Evolutionary conservation across 371 early-diverging fungal species (phyloP).

Genomic region (Circinella minor): DNA sequence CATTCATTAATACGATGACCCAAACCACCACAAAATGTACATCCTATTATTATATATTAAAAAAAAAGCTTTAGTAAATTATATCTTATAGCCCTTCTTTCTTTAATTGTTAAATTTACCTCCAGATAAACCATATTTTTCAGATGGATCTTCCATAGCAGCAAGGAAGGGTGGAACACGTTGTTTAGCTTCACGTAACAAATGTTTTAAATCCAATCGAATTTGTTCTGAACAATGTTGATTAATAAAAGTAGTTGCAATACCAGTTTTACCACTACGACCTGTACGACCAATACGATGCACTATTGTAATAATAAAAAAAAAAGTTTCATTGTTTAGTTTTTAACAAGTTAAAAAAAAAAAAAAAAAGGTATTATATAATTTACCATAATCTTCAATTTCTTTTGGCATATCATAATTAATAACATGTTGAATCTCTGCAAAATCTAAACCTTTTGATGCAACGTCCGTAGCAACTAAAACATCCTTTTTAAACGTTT

Average conservation of each 20-base stretch:
- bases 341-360: no score
- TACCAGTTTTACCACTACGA: slow-evolving; percentile 95
- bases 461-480: slow-evolving; percentile 95
- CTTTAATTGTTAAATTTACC: slow-evolving; percentile 36
- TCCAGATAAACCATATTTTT: slow-evolving; percentile 72
- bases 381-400: slow-evolving; percentile 91
- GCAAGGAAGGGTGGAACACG: slow-evolving; percentile 87
- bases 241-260: slow-evolving; percentile 97
- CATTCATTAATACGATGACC: slow-evolving; percentile 94
- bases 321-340: background rate
- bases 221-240: slow-evolving; percentile 85
- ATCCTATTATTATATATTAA: slow-evolving; percentile 57
- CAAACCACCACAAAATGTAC: slow-evolving; percentile 94
- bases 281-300: slow-evolving; percentile 96
- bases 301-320: slow-evolving; percentile 58
- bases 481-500: slow-evolving; percentile 81
- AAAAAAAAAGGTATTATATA: no score
- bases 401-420: slow-evolving; percentile 97
- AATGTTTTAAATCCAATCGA: slow-evolving; percentile 90
- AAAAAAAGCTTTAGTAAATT: background rate
- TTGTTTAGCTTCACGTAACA: slow-evolving; percentile 93
- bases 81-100: background rate
- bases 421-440: slow-evolving; percentile 91
- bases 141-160: slow-evolving; percentile 87
- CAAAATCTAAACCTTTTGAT: slow-evolving; percentile 91